Base-by-base conservation (phyloP, 208 protist genomes). In the Leishmania aethiopica region DNA sequence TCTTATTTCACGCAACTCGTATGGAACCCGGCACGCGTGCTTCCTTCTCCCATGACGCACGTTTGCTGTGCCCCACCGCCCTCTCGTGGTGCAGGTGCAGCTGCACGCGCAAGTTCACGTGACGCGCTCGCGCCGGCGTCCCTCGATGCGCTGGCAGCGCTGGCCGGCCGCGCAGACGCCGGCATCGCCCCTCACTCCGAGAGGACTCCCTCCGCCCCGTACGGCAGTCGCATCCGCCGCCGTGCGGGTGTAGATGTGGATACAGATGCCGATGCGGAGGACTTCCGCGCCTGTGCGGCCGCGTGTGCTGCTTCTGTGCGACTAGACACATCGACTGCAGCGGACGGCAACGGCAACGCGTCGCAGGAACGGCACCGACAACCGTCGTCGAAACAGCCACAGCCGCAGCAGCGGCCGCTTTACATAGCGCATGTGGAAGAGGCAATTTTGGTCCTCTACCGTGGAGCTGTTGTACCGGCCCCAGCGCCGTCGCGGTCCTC, bases 401-500 rank as follows among this genome's bases (percentile, higher is more conserved):
- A 67, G 28, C 42, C 37, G 32, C 77, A 32, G 45, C 75, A 78
- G 40, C 75, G 75, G 25, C 71, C 45, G 6, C 70, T 79, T 28
- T 73, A 73, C 51, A 64, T 53, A 13, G 55, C 77, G 1, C 51
- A 71, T 35, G 40, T 85, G 22, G 82, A 81, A 74, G 72, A 85
- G 47, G 77, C 77, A 4, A 35, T 85, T 32, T 69, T 81, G 60
- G 62, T 85, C 3, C 62, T 85, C 37, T 85, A 81, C 64, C 49
- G 51, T 49, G 25, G 62, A 28, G 70, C 77, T 57, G 82, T 81
- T 35, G 82, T 85, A 53, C 82, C 82, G 6, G 59, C 82, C 57
- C n/a, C 82, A n/a, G 71, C 82, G n/a, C 82, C 82, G n/a, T 74
- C 77, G 15, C 82, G 82, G 32, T 81, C 82, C 19, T 22, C 82